Evolutionary conservation across 257 asterid genomes (phyloP).

Genomic region (Solanum corneliomulleri): DNA sequence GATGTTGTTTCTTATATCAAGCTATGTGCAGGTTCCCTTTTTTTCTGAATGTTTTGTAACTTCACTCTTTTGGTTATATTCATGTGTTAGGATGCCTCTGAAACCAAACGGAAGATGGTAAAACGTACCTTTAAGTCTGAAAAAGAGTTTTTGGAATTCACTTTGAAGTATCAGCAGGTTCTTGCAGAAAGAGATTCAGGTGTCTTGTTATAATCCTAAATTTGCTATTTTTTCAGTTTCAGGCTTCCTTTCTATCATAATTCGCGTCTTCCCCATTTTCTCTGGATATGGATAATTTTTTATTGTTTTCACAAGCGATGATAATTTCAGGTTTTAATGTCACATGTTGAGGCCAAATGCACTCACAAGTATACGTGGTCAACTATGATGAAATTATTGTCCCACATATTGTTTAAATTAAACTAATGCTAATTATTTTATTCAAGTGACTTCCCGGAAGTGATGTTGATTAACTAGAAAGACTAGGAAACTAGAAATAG

Average conservation of each 20-base stretch:
- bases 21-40: neutral
- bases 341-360: neutral
- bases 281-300: neutral
- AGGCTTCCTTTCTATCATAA: neutral
- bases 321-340: neutral
- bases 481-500: neutral
- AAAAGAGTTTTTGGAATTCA: slow-evolving; percentile 84
- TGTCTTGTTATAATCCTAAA: slow-evolving; percentile 17
- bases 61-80: neutral
- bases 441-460: neutral
- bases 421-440: neutral
- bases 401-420: neutral
- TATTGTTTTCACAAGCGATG: neutral
- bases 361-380: neutral
- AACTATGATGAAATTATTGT: neutral
- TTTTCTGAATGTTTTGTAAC: neutral
- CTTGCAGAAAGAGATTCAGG: slow-evolving; percentile 94
- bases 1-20: neutral
- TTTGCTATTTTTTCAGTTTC: neutral
- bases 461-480: neutral
- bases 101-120: slow-evolving; percentile 70
- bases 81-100: slow-evolving; percentile 46
- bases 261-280: neutral
- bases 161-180: slow-evolving; percentile 82
- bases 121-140: slow-evolving; percentile 69